Percentiles rank a stretch among this genome's conserved stretches.
Conservation (phyloP, 495 filamentous ascomycete species). For the Penicillium coffeae region DNA sequence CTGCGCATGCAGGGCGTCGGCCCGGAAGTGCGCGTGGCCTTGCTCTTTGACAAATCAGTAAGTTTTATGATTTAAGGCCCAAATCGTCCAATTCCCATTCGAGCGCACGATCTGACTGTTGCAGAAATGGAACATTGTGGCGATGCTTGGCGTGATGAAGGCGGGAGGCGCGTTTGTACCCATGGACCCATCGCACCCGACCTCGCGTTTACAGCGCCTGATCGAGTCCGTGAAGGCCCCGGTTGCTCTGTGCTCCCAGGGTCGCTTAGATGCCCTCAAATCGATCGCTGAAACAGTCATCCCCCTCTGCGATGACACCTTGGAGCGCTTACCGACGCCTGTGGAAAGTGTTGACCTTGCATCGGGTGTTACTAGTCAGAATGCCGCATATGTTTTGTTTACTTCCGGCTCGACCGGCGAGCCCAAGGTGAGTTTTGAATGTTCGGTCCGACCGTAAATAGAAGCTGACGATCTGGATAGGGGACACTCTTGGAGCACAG, state of each 20-base stretch:
- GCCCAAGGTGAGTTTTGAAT: slow-evolving; percentile 40
- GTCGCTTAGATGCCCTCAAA: slow-evolving; percentile 22
- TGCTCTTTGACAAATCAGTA: slow-evolving; percentile 58
- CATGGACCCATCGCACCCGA: slow-evolving; percentile 55
- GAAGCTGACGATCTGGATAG: slow-evolving; percentile 11
- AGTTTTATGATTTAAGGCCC: too few relatives aligned
- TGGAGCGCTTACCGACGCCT: slow-evolving; percentile 24
- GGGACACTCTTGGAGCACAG: slow-evolving; percentile 47
- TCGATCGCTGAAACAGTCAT: slow-evolving; percentile 30
- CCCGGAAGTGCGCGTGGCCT: slow-evolving; percentile 45
- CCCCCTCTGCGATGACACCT: slow-evolving; percentile 28
- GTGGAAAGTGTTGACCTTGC: slow-evolving; percentile 17
- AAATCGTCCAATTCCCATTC: not conserved
- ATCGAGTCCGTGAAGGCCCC: slow-evolving; percentile 36
- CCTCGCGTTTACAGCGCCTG: slow-evolving; percentile 43
- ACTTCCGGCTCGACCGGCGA: slow-evolving; percentile 51
- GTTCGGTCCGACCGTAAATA: not conserved
- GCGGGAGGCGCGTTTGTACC: slow-evolving; percentile 59
- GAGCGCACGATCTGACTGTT: slow-evolving; percentile 5
- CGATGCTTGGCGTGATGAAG: slow-evolving; percentile 55
- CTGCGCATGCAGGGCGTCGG: slow-evolving; percentile 46
- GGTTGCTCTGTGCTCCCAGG: slow-evolving; percentile 53
- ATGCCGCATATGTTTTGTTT: slow-evolving; percentile 44
- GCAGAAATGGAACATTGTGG: slow-evolving; percentile 51
- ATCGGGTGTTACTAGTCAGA: slow-evolving; percentile 29